These are phyloP conservation scores for Rhytidhysteron rufulum DNA, from an alignment of 2,329 filamentous ascomycete species.

Conservation along the genomic window DNA sequence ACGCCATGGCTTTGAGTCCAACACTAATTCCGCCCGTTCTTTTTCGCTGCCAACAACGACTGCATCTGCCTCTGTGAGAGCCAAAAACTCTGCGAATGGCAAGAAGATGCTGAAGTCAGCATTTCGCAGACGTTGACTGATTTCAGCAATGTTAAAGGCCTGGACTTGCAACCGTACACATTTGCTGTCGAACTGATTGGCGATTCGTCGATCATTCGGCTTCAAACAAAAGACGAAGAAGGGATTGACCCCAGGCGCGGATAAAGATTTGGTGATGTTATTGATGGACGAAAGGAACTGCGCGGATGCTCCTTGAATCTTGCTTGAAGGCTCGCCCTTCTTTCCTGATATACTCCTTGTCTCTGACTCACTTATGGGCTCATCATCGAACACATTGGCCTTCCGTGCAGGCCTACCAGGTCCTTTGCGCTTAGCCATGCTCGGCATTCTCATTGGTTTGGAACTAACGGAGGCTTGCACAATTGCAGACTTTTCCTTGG, in stretches of 20 bases:
- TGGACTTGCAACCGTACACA: constrained; percentile 93
- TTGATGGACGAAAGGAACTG: constrained; percentile 89
- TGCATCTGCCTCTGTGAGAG: constrained; percentile 77
- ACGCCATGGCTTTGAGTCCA: constrained; percentile 91
- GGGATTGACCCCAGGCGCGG: constrained; percentile 76
- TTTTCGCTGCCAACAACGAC: constrained; percentile 86
- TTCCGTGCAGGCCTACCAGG: constrained; percentile 43
- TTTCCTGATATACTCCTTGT: constrained; percentile 41
- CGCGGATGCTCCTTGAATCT: constrained; percentile 81
- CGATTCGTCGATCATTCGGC: constrained; percentile 92
- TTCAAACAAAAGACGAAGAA: constrained; percentile 98
- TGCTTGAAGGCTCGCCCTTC: constrained; percentile 30
- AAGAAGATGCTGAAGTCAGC: constrained; percentile 95
- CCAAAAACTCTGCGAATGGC: constrained; percentile 92
- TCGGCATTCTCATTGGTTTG: constrained; percentile 87
- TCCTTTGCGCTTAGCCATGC: constrained; percentile 79
- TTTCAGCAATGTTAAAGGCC: constrained; percentile 93
- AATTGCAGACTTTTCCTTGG: constrained; percentile 82
- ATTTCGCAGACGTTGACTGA: constrained; percentile 86
- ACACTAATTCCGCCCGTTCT: constrained; percentile 85
- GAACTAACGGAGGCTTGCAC: constrained; percentile 96
- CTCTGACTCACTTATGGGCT: constrained; percentile 42
- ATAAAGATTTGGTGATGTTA: constrained; percentile 84
- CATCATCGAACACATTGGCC: constrained; percentile 41
- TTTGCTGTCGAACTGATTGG: constrained; percentile 98